Percentiles rank a stretch among this genome's conserved stretches.
Conservation (phyloP, 2,329 filamentous ascomycete species). For the Botrytis fragariae region DNA sequence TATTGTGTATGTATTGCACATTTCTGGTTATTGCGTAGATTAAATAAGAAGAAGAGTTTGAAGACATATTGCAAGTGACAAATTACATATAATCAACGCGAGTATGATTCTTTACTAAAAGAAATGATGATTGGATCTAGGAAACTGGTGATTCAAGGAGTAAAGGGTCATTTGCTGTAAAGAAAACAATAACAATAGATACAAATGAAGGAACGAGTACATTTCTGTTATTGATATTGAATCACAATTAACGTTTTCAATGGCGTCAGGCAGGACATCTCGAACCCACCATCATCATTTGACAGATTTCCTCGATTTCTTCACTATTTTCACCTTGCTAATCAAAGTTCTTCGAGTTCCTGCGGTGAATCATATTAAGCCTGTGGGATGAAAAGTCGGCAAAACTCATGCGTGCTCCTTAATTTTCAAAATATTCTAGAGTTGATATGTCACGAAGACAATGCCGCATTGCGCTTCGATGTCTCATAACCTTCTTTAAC, state of each 20-base stretch:
- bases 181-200: not conserved
- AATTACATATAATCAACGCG: not conserved
- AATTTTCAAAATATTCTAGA: not conserved
- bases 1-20: conserved; percentile 12
- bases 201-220: not conserved
- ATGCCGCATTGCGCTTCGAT: conserved; percentile 10
- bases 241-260: not conserved
- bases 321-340: not conserved
- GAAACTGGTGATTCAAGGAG: conserved; percentile 2
- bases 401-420: not conserved
- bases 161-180: conserved; percentile 3
- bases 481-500: conserved; percentile 20
- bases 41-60: not conserved
- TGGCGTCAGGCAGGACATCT: not conserved
- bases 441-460: conserved; percentile 17
- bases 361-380: not conserved
- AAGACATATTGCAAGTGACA: not conserved
- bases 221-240: not conserved
- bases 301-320: not conserved
- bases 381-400: not conserved
- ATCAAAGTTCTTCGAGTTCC: not conserved
- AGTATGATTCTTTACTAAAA: conserved; percentile 3
- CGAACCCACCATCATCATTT: not conserved
- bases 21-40: not conserved
- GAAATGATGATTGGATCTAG: conserved; percentile 4